Evolutionary conservation across 2,329 filamentous ascomycete species (phyloP).

Genomic region (Botrytis squamosa): DNA sequence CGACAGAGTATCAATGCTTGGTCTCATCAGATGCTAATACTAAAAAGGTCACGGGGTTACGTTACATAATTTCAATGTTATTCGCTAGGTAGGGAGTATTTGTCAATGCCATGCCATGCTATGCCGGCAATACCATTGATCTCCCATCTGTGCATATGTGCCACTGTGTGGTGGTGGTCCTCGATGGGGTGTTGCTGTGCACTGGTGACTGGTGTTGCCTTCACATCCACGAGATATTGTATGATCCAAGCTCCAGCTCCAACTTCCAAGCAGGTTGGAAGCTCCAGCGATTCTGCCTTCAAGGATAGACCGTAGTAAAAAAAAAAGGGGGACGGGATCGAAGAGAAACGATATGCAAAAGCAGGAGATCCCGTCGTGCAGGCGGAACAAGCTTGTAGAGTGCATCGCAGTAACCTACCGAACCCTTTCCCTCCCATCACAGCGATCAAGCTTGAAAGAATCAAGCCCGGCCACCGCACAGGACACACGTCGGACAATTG

Average conservation of each 20-base stretch:
- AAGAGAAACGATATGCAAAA: constrained; percentile 20
- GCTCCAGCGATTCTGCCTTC: not conserved
- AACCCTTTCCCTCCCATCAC: not conserved
- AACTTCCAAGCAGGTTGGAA: not conserved
- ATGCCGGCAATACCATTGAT: constrained; percentile 1
- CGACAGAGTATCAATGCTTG: not conserved
- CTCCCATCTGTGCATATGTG: not conserved
- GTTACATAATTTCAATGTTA: not conserved
- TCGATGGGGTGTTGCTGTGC: constrained; percentile 2
- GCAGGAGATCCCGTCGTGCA: constrained; percentile 23
- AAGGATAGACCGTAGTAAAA: not conserved
- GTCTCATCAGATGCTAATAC: not conserved
- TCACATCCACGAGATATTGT: not conserved
- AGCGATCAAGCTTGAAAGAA: constrained; percentile 20
- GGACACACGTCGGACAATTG: constrained; percentile 18
- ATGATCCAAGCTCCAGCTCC: not conserved
- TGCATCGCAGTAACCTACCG: constrained; percentile 16
- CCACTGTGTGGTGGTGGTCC: not conserved
- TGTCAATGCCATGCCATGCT: not conserved
- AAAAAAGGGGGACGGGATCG: not conserved
- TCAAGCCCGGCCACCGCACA: constrained; percentile 11
- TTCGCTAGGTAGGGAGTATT: not conserved
- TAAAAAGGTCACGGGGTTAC: not conserved
- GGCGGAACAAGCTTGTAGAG: constrained; percentile 6
- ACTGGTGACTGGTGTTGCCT: not conserved